Base-by-base conservation (phyloP, 257 asterid genomes). In the Marsdenia floribunda region DNA sequence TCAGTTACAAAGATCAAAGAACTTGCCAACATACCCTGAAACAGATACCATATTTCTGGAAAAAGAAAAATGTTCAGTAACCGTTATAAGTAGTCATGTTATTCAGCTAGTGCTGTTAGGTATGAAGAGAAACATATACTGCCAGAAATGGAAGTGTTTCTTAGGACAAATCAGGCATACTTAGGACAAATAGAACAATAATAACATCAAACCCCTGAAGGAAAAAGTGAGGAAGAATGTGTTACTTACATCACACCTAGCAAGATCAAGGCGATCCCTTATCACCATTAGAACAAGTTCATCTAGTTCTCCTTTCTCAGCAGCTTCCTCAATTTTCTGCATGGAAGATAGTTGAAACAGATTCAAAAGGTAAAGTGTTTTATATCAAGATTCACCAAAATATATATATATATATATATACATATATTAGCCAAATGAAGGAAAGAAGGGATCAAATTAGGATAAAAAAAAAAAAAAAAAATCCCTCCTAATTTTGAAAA, bases 241-340 rank as follows among this genome's bases (percentile, higher is more conserved):
- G 68, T 74, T 71, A 86, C 96, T 83, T 83, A 94, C 99, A 90
- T 94, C 99, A 69, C 93, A 97, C 44, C 96, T 84, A 73, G 99
- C 99, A 49, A 94, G 96, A 86, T 94, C 98, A 68, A 94, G 97
- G 55, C 98, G 97, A 81, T 85, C 92, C 96, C 93, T 87, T 85
- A 94, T 86, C 79, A 94, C 87, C 90, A 92, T 77, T n/a, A 94
- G 82, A 80, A 94, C 90, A 73, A 94, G 88, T 79, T 92, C 97
- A 77, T 68, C 81, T 58, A 94, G 90, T 82, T 94, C 98, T 57
- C 96, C 99, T 86, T 81, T 94, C 87, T 90, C 97, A 70, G 96
- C 97, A 75, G 99, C 96, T 85, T 92, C 97, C 87, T 88, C 94
- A 75, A 94, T 92, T 90, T 88, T 94, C 99, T 94, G 90, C 86